phyloP scores from a whole-genome alignment of 202 grass and related monocot genomes.

The Zizania palustris region DNA sequence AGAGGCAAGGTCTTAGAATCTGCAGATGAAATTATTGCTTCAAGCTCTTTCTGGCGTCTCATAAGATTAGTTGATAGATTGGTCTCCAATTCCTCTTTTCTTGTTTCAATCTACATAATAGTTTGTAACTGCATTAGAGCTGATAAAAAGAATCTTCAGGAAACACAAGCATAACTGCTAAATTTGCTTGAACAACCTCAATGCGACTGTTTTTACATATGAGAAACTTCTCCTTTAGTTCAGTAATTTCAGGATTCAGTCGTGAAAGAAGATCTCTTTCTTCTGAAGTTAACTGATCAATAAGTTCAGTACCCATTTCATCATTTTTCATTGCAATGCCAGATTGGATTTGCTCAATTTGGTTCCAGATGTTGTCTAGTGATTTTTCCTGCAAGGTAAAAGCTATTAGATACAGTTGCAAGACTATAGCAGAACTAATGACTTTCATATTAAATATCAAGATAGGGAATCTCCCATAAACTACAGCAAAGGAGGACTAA shows the following conservation, averaged over 20 bases:
- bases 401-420: slow-evolving; percentile 29
- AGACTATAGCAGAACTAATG: slow-evolving; percentile 1
- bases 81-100: slow-evolving; percentile 94
- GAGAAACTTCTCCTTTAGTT: slow-evolving; percentile 80
- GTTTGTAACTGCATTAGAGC: slow-evolving; percentile 34
- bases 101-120: slow-evolving; percentile 80
- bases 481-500: slow-evolving; percentile 20
- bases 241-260: slow-evolving; percentile 98
- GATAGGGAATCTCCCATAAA: slow-evolving; percentile 20
- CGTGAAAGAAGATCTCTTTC: slow-evolving; percentile 88
- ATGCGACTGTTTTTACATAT: slow-evolving; percentile 89
- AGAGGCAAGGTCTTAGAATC: slow-evolving; percentile 73
- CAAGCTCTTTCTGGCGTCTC: slow-evolving; percentile 85
- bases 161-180: slow-evolving; percentile 20
- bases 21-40: slow-evolving; percentile 84
- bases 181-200: slow-evolving; percentile 61
- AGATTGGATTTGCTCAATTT: slow-evolving; percentile 95
- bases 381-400: slow-evolving; percentile 83
- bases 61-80: slow-evolving; percentile 98
- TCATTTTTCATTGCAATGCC: slow-evolving; percentile 94
- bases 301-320: slow-evolving; percentile 99
- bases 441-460: slow-evolving; percentile 10
- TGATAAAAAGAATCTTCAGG: slow-evolving; percentile 13
- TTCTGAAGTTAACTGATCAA: slow-evolving; percentile 91
- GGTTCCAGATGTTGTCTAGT: slow-evolving; percentile 81